Evolutionary conservation across 805 yeast genomes (phyloP).

Genomic region (Ogataea zsoltii): DNA sequence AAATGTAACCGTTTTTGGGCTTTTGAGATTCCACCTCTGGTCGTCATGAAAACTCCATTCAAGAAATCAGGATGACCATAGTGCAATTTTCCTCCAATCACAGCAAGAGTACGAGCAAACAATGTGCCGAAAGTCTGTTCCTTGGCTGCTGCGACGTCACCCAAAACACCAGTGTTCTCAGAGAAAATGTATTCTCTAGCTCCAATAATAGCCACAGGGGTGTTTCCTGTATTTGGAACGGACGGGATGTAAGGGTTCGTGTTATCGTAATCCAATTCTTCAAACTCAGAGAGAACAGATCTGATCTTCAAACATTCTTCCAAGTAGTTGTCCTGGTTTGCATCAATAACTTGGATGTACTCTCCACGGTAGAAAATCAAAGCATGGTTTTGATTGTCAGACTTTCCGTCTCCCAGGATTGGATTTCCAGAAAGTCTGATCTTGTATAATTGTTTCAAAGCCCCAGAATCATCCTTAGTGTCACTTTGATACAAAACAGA

Average conservation of each 20-base stretch:
- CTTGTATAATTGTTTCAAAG: constrained; percentile 50
- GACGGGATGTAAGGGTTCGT: constrained; percentile 58
- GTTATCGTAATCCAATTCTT: constrained; percentile 61
- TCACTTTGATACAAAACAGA: constrained; percentile 71
- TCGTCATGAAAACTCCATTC: constrained; percentile 88
- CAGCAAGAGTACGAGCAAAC: constrained; percentile 90
- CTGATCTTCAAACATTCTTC: constrained; percentile 93
- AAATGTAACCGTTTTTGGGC: constrained; percentile 92
- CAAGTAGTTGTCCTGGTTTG: constrained; percentile 92
- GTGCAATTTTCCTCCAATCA: constrained; percentile 91
- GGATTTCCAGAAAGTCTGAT: constrained; percentile 91
- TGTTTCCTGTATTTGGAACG: constrained; percentile 38
- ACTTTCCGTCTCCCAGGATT: constrained; percentile 92
- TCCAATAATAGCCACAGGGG: constrained; percentile 88
- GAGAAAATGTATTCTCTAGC: constrained; percentile 95
- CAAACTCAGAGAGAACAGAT: constrained; percentile 87
- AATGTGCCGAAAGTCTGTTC: constrained; percentile 96
- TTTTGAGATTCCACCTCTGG: constrained; percentile 93
- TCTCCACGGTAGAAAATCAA: constrained; percentile 89
- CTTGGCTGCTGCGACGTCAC: constrained; percentile 96
- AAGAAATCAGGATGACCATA: constrained; percentile 97
- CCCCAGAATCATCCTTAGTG: constrained; percentile 52
- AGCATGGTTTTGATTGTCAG: constrained; percentile 92
- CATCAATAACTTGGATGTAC: constrained; percentile 91
- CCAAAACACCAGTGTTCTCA: constrained; percentile 87